These are phyloP conservation scores for Tolypocladium inflatum DNA, from an alignment of 2,329 filamentous ascomycete genomes.

Conservation along the genomic window DNA sequence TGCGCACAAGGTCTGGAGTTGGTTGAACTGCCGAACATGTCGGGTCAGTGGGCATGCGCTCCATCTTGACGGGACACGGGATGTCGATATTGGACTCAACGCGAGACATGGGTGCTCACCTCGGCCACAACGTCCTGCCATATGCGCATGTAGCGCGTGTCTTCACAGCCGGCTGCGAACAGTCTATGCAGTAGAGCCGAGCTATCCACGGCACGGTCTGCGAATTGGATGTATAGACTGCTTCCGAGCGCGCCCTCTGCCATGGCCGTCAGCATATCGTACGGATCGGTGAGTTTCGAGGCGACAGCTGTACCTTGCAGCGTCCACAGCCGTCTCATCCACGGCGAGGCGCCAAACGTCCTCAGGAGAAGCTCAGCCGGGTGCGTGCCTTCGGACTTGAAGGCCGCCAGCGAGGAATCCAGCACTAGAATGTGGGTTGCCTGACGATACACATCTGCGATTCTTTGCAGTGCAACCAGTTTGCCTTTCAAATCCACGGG, in stretches of 20 bases:
- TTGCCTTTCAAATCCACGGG: conserved; percentile 14
- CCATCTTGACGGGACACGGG: too few relatives aligned
- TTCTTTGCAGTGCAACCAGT: conserved; percentile 19
- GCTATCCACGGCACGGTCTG: conserved; percentile 14
- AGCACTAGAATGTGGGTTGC: conserved; percentile 22
- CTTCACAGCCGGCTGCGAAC: conserved; percentile 3
- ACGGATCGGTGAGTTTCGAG: too few relatives aligned
- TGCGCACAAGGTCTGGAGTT: conserved; percentile 7
- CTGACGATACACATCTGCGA: conserved; percentile 22
- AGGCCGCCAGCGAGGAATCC: conserved; percentile 18
- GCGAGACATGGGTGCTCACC: conserved; percentile 1
- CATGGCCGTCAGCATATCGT: background rate
- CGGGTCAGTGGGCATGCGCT: background rate
- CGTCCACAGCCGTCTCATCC: conserved; percentile 30
- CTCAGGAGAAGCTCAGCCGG: conserved; percentile 17
- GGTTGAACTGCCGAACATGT: conserved; percentile 5
- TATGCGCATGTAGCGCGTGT: conserved; percentile 8
- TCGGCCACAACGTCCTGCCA: conserved; percentile 11
- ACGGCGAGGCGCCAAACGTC: conserved; percentile 21
- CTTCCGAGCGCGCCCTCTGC: conserved; percentile 21
- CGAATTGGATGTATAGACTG: conserved; percentile 22
- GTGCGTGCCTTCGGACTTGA: conserved; percentile 6
- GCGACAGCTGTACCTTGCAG: conserved; percentile 16
- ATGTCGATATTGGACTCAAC: too few relatives aligned
- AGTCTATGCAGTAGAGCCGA: conserved; percentile 6